These are phyloP conservation scores for Boletus eberwhitei DNA, from an alignment of 768 basidiomycete species.

Conservation along the genomic window DNA sequence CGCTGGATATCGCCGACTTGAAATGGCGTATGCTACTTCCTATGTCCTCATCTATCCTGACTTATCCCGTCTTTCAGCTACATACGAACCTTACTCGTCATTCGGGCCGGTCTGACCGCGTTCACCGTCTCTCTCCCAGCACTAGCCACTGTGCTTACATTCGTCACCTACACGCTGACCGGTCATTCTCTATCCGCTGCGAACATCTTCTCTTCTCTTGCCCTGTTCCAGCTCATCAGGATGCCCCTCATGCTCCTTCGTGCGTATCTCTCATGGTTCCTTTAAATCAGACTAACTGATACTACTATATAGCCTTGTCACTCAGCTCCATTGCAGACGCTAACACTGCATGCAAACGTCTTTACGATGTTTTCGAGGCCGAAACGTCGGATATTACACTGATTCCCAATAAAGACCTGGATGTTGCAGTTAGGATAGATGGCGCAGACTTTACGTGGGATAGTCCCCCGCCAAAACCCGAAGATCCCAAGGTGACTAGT, in stretches of 20 bases:
- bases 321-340: slow-evolving; percentile 85
- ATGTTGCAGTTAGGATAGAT: slow-evolving; percentile 64
- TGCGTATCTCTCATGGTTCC: slow-evolving; percentile 19
- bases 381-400: slow-evolving; percentile 66
- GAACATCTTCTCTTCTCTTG: slow-evolving; percentile 79
- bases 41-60: slow-evolving; percentile 3
- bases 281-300: slow-evolving; percentile 5
- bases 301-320: slow-evolving; percentile 48
- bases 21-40: slow-evolving; percentile 50
- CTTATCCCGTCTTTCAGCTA: slow-evolving; percentile 37
- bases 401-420: slow-evolving; percentile 49
- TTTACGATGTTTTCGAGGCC: slow-evolving; percentile 80
- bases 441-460: slow-evolving; percentile 88
- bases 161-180: slow-evolving; percentile 71
- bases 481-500: slow-evolving; percentile 21
- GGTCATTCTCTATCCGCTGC: slow-evolving; percentile 69
- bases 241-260: slow-evolving; percentile 75
- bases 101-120: slow-evolving; percentile 65
- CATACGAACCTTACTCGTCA: slow-evolving; percentile 62
- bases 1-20: slow-evolving; percentile 62
- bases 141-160: slow-evolving; percentile 73
- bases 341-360: slow-evolving; percentile 69
- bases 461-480: slow-evolving; percentile 54
- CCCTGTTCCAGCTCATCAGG: slow-evolving; percentile 79
- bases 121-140: slow-evolving; percentile 70